Evolutionary conservation across 1,284 basidiomycete genomes (phyloP), one percentile per base, ranked within the genome.

Genomic region (Caloboletus inedulis): DNA sequence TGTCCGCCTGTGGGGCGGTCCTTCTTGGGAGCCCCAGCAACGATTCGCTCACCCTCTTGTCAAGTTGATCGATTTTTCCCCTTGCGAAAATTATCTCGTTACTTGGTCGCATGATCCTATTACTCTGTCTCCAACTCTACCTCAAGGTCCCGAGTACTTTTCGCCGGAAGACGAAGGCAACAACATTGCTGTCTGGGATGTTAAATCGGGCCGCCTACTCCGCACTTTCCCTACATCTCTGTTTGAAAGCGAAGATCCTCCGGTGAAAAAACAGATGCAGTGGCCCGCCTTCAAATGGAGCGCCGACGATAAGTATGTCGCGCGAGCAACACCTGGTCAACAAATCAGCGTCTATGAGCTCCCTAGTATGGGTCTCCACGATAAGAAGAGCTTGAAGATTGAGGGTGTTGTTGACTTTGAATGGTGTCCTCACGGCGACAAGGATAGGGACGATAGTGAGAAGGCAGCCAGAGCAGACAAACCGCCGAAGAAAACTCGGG

Each of bases 231-330:
- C 93, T 19, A 80, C 83, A n/a, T 69, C 73, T 43, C 71, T 73
- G 41, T 74, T 74, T 50, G 84, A 87, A 56, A 77, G 74, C 54
- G 85, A 82, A 35, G 75, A 79, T 31, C 72, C 78, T 12, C 76
- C 78, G 14, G 73, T 74, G 55, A 92, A 89, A 72, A 87, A 87
- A 61, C 86, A 89, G 65, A 86, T 92, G 82, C 85, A 85, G 61
- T 99, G 97, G 96, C 97, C 97, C 8, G 86, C 88, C 39, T 78
- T 99, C 67, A 98, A 98, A 77, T 99, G 96, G 96, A 97, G 93
- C 59, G 85, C 93, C 3, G 97, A 99, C 72, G 97, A 98, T 74
- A 89, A 91, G 70, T 72, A 87, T 74, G 91, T 96, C 61, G 97
- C 89, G 35, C 87, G 94, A 46, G 81, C 94, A 59, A 90, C 89